These are phyloP conservation scores for Ascomycota sp. DNA, from an alignment of 2,329 filamentous ascomycete genomes.

Conservation along the genomic window DNA sequence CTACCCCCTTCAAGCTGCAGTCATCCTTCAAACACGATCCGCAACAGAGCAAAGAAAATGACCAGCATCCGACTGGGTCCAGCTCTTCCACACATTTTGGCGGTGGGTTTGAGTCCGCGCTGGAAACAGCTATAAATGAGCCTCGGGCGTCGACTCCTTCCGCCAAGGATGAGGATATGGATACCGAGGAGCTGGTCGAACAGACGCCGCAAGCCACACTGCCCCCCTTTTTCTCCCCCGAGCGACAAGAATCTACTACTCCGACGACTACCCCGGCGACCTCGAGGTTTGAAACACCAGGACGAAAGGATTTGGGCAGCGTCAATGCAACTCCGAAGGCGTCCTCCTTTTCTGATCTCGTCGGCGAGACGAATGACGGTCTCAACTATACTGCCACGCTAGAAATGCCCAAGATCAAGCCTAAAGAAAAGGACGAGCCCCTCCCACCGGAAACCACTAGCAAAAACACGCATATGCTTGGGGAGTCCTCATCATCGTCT, in stretches of 20 bases:
- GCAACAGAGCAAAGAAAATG: slow-evolving; percentile 33
- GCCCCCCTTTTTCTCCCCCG: slow-evolving; percentile 10
- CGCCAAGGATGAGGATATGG: slow-evolving; percentile 32
- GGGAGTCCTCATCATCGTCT: slow-evolving; percentile 29
- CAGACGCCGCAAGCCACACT: slow-evolving; percentile 16
- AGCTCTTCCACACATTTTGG: slow-evolving; percentile 31
- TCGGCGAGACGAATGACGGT: slow-evolving; percentile 5
- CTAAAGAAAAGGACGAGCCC: slow-evolving; percentile 17
- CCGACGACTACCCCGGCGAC: slow-evolving; percentile 30
- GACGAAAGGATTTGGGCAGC: slow-evolving; percentile 14
- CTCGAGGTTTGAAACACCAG: slow-evolving; percentile 19
- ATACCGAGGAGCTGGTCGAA: slow-evolving; percentile 12
- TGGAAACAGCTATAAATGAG: slow-evolving; percentile 22
- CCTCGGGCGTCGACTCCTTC: slow-evolving; percentile 12
- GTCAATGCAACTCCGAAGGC: slow-evolving; percentile 9
- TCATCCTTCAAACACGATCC: slow-evolving; percentile 46
- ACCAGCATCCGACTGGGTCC: slow-evolving; percentile 20
- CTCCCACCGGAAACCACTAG: slow-evolving; percentile 33
- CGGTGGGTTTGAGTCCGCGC: slow-evolving; percentile 33
- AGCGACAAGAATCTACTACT: slow-evolving; percentile 18
- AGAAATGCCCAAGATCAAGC: slow-evolving; percentile 15
- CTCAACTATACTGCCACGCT: slow-evolving; percentile 1
- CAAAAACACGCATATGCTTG: slow-evolving; percentile 25
- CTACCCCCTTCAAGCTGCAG: slow-evolving; percentile 41
- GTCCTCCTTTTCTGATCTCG: slow-evolving; percentile 6